Evolutionary conservation across 2,329 filamentous ascomycete genomes (phyloP).

Genomic region (Ascosphaera apis): DNA sequence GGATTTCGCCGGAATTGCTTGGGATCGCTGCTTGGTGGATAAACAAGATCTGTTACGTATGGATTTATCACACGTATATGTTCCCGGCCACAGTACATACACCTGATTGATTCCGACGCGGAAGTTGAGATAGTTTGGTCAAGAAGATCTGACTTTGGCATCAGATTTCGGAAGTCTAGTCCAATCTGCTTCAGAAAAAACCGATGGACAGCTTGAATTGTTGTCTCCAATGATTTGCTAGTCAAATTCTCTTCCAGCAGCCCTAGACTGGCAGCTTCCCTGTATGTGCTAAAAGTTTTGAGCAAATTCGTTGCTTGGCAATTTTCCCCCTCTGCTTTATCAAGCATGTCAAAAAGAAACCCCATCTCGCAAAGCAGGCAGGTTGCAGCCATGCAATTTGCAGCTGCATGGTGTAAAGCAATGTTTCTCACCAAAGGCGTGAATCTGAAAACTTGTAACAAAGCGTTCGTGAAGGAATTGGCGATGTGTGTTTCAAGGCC

Average conservation of each 20-base stretch:
- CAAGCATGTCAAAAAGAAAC: constrained; percentile 91
- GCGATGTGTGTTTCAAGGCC: constrained; percentile 89
- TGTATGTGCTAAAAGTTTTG: constrained; percentile 65
- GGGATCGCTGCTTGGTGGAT: constrained; percentile 34
- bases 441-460: constrained; percentile 79
- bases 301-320: constrained; percentile 92
- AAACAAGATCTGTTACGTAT: constrained; percentile 67
- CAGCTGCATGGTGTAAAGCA: constrained; percentile 70
- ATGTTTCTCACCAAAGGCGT: constrained; percentile 73
- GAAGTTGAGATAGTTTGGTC: constrained; percentile 37
- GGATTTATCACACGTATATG: constrained; percentile 57
- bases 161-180: constrained; percentile 49
- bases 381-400: constrained; percentile 55
- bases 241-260: constrained; percentile 66
- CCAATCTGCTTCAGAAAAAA: constrained; percentile 68
- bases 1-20: constrained; percentile 27
- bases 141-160: constrained; percentile 38
- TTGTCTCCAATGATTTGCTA: constrained; percentile 48
- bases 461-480: constrained; percentile 85
- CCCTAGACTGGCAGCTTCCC: constrained; percentile 53
- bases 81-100: constrained; percentile 70
- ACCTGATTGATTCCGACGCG: constrained; percentile 40
- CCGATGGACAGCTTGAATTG: constrained; percentile 67
- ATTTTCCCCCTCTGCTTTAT: constrained; percentile 81
- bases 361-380: constrained; percentile 88